A percentile compares a stretch with the other conserved stretches of the same genome.
These are phyloP conservation scores for Haberlea rhodopensis DNA, from an alignment of 257 asterid genomes.

Conservation along the genomic window DNA sequence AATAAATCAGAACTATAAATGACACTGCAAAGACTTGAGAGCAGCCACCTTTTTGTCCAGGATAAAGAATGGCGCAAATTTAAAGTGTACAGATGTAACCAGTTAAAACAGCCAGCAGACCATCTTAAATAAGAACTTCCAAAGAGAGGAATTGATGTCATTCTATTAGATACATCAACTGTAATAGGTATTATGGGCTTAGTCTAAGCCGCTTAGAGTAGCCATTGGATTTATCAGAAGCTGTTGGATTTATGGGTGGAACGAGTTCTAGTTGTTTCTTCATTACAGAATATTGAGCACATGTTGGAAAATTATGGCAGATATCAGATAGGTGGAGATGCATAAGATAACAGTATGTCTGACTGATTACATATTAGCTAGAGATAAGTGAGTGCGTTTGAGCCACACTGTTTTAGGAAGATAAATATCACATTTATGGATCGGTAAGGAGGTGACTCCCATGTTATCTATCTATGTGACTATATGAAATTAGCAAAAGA, in stretches of 20 bases:
- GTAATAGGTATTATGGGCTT: background rate
- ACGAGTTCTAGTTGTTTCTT: background rate
- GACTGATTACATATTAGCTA: background rate
- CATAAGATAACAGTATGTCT: background rate
- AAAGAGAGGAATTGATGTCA: background rate
- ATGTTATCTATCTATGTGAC: background rate
- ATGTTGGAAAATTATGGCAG: background rate
- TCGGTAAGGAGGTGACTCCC: background rate
- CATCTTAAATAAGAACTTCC: background rate
- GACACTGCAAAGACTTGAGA: slow-evolving; percentile 5
- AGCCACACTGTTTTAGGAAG: background rate
- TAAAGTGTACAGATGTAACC: background rate
- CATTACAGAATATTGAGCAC: background rate
- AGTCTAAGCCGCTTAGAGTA: too few relatives aligned
- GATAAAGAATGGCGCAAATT: background rate
- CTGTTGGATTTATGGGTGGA: background rate
- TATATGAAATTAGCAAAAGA: background rate
- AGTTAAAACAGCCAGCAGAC: background rate
- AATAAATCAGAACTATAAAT: background rate
- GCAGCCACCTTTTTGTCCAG: background rate
- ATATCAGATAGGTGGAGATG: background rate
- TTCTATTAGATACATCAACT: background rate
- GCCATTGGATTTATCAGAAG: background rate
- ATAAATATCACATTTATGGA: background rate
- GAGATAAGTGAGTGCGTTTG: background rate